These are phyloP conservation scores for Rhynchosporium graminicola DNA, from an alignment of 2,329 filamentous ascomycete species.

Conservation along the genomic window DNA sequence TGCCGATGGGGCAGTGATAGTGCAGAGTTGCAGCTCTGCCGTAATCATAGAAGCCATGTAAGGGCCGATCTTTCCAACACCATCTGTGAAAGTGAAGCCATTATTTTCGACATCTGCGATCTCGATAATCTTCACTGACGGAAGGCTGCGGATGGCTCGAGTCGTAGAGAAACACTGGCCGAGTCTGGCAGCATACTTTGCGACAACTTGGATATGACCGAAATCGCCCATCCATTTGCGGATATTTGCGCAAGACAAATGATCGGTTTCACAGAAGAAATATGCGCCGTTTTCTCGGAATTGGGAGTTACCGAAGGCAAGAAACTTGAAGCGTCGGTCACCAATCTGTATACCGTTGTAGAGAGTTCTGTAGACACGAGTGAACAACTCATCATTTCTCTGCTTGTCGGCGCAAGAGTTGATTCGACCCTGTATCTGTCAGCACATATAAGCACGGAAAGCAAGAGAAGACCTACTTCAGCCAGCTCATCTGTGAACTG, in stretches of 20 bases:
- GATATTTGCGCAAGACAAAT: constrained; percentile 72
- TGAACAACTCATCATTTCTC: constrained; percentile 68
- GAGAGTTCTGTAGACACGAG: constrained; percentile 70
- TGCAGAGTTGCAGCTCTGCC: constrained; percentile 65
- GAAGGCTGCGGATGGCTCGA: constrained; percentile 66
- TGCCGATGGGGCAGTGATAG: constrained; percentile 68
- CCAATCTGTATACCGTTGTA: constrained; percentile 80
- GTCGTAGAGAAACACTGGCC: constrained; percentile 98
- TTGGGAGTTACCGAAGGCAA: constrained; percentile 95
- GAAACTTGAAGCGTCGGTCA: constrained; percentile 79
- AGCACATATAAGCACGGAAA: constrained; percentile 15
- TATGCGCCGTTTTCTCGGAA: constrained; percentile 90
- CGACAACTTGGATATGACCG: constrained; percentile 75
- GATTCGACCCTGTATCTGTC: constrained; percentile 56
- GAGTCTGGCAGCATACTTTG: constrained; percentile 84
- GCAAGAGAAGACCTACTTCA: constrained; percentile 38
- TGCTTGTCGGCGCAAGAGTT: constrained; percentile 53
- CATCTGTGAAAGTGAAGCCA: constrained; percentile 79
- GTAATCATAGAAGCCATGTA: constrained; percentile 75
- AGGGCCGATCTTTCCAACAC: constrained; percentile 86
- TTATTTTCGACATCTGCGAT: constrained; percentile 70
- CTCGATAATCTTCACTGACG: constrained; percentile 54
- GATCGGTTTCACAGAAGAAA: constrained; percentile 77
- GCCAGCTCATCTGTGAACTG: constrained; percentile 82
- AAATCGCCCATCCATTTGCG: constrained; percentile 87